Percentiles rank a stretch among this genome's conserved stretches.
Conservation (phyloP, 371 early-diverging fungal species). For the Saksenaea oblongispora region DNA sequence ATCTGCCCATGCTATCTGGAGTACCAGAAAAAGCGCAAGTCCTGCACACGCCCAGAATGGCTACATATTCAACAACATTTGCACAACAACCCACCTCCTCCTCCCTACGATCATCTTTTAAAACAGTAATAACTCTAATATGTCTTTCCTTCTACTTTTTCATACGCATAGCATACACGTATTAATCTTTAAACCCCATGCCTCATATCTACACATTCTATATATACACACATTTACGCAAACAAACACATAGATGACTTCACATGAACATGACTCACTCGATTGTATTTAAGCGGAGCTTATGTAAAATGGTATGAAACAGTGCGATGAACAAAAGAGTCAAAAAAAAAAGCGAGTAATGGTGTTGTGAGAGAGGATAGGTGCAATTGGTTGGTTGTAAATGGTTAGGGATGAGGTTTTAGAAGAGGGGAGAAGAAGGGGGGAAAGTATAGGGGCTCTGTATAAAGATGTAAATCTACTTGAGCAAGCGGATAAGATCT, state of each 20-base stretch:
- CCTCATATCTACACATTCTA: not conserved
- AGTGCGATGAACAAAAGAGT: not conserved
- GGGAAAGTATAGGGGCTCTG: not conserved
- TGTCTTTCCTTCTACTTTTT: no score
- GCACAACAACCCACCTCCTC: not conserved
- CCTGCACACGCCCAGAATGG: conserved; percentile 25
- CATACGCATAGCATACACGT: not conserved
- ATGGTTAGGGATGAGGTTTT: not conserved
- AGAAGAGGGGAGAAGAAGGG: not conserved
- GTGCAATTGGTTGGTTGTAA: not conserved
- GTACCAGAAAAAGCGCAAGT: conserved; percentile 34
- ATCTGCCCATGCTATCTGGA: conserved; percentile 48
- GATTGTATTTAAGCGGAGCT: not conserved
- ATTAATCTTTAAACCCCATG: not conserved
- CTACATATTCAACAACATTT: conserved; percentile 21
- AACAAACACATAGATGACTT: not conserved
- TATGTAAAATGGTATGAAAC: not conserved
- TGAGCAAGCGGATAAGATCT: conserved; percentile 42
- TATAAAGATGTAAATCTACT: conserved; percentile 10
- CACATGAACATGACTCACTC: not conserved
- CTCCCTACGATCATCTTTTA: not conserved
- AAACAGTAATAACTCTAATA: not conserved
- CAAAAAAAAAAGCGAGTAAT: not conserved
- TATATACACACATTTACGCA: not conserved
- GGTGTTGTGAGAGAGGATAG: not conserved